Evolutionary conservation across 2,329 filamentous ascomycete species (phyloP), one percentile per base, ranked within the genome.

Genomic region (Emergomyces africanus): DNA sequence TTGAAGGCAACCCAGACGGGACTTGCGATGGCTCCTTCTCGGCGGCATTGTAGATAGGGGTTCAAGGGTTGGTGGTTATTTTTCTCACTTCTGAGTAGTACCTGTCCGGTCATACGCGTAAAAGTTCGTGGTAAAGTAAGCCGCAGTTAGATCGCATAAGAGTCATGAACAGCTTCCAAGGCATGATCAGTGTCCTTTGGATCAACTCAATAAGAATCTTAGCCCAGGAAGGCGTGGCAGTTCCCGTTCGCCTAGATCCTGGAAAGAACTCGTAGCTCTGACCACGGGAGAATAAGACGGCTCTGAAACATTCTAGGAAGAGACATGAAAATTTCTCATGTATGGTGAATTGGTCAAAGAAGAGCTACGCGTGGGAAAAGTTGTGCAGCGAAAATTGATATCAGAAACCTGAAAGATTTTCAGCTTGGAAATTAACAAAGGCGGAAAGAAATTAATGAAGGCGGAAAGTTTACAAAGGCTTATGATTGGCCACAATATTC

Each of bases 1-100:
- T 59, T 71, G 68, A 10, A 64, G 39, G 58, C 70, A 72, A 12
- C 70, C 70, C 10, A 63, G 67, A 14, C 70, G 63, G 35, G 68
- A 70, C 61, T 72, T 72, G 42, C 70, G 67, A 64, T 72, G 70
- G 23, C 68, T 67, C 10, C 67, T 61, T 51, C 69, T 58, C n/a
- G 67, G 62, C 44, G 44, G 56, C 63, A 62, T 64, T 56, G 18
- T 57, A 35, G 44, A 33, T 25, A 53, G 28, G 15, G 30, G 6
- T 15, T 39, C 8, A n/a, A 30, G 15, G 44, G 8, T 44, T 48
- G 23, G 23, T n/a, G 15, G 2, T 28, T 20, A 28, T 20, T 33
- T 28, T n/a, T n/a, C 20, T 44, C 39, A 44, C 39, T 55, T 55
- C 18, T 44, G 39, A 14, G 39, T 39, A 14, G 39, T 39, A 14